phyloP scores from a whole-genome alignment of 352 stramenopile species.

The Phytophthora brassicae region DNA sequence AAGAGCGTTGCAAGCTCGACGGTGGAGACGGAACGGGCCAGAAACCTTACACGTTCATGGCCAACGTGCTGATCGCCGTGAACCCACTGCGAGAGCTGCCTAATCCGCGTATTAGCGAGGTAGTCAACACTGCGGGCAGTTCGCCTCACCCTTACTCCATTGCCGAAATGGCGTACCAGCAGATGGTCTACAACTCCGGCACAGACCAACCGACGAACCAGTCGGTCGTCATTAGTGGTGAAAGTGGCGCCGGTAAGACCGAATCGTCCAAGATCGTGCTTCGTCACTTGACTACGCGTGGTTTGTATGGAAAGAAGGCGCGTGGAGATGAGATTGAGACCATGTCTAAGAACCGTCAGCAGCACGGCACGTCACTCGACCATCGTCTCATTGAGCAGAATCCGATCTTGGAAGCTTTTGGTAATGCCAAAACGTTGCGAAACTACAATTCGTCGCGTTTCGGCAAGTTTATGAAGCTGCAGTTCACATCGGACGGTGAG shows the following conservation, averaged over 20 bases:
- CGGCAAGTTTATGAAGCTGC: constrained; percentile 95
- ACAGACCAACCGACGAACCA: constrained; percentile 86
- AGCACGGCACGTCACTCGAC: constrained; percentile 69
- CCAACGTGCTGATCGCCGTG: constrained; percentile 91
- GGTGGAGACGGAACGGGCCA: constrained; percentile 63
- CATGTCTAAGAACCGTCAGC: constrained; percentile 48
- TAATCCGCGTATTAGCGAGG: constrained; percentile 77
- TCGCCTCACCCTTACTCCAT: constrained; percentile 86
- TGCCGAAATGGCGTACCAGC: constrained; percentile 90
- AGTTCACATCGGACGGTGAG: constrained; percentile 88
- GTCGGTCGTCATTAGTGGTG: constrained; percentile 85
- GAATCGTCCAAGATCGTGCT: constrained; percentile 91
- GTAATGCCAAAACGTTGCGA: constrained; percentile 94
- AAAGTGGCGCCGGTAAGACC: constrained; percentile 89
- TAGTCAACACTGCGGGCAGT: constrained; percentile 73
- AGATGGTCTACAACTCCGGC: constrained; percentile 90
- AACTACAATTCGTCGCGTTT: constrained; percentile 96
- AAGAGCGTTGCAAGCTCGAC: constrained; percentile 88
- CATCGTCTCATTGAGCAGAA: constrained; percentile 90
- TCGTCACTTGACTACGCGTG: constrained; percentile 84
- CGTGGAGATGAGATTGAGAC: constrained; percentile 73
- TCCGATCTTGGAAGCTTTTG: constrained; percentile 94
- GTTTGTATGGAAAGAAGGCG: constrained; percentile 85
- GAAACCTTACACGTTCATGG: constrained; percentile 93
- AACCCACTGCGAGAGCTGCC: constrained; percentile 88